These are phyloP conservation scores for Sphagnurus paluster DNA, from an alignment of 1,284 basidiomycete genomes.

Conservation along the genomic window DNA sequence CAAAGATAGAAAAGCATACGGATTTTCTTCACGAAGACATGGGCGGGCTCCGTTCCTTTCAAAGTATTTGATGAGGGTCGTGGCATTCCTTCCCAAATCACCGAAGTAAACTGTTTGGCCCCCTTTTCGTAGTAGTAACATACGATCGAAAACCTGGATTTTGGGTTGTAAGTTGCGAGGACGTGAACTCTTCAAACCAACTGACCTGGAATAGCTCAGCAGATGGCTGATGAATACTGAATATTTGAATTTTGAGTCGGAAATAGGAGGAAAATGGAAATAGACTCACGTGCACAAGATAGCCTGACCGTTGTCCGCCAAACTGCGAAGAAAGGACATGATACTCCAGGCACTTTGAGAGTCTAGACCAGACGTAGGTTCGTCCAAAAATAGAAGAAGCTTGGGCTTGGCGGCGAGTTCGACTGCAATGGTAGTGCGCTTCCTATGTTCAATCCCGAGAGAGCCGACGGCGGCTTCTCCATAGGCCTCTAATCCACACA, in stretches of 20 bases:
- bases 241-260: neutral
- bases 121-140: slow-evolving; percentile 58
- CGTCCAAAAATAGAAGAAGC: slow-evolving; percentile 81
- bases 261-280: slow-evolving; percentile 25
- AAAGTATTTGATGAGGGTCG: slow-evolving; percentile 70
- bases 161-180: neutral
- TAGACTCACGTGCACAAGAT: slow-evolving; percentile 71
- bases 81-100: slow-evolving; percentile 63
- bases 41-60: slow-evolving; percentile 57
- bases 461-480: slow-evolving; percentile 80
- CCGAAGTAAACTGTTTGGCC: slow-evolving; percentile 81
- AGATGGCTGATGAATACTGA: slow-evolving; percentile 55
- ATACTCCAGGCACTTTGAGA: slow-evolving; percentile 90
- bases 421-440: slow-evolving; percentile 83
- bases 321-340: slow-evolving; percentile 70
- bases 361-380: slow-evolving; percentile 86
- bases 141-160: slow-evolving; percentile 13
- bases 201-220: slow-evolving; percentile 64
- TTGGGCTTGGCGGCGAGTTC: slow-evolving; percentile 81
- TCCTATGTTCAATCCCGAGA: slow-evolving; percentile 76
- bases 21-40: slow-evolving; percentile 47
- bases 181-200: too few species aligned
- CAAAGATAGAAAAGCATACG: slow-evolving; percentile 32
- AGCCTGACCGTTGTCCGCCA: slow-evolving; percentile 77
- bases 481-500: slow-evolving; percentile 76